A percentile compares a stretch with the other conserved stretches of the same genome.
phyloP scores from a whole-genome alignment of 805 yeast genomes.

The Ogataea wickerhamii region DNA sequence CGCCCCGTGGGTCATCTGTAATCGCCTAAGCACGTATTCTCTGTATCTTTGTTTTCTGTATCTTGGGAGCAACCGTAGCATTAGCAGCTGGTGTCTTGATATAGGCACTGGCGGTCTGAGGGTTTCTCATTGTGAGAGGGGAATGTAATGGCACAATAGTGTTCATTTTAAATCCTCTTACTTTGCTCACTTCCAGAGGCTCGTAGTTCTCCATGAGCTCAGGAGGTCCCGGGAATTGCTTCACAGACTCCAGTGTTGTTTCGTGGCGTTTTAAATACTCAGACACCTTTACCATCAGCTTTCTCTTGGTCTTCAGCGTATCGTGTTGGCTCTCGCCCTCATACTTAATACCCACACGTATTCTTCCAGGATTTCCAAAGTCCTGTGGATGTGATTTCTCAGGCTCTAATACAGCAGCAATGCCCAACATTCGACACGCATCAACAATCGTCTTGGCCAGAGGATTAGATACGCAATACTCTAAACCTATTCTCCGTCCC shows the following conservation, averaged over 20 bases:
- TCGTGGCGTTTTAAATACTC: constrained; percentile 62
- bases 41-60: constrained; percentile 57
- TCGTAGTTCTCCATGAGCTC: constrained; percentile 50
- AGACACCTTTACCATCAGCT: constrained; percentile 56
- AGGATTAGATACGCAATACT: constrained; percentile 80
- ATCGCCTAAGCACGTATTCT: constrained; percentile 43
- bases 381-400: constrained; percentile 94
- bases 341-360: constrained; percentile 62
- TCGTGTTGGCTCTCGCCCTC: constrained; percentile 41
- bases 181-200: constrained; percentile 64
- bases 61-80: constrained; percentile 31
- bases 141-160: constrained; percentile 86
- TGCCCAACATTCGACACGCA: constrained; percentile 43
- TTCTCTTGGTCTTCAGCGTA: constrained; percentile 54
- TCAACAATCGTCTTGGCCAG: constrained; percentile 78
- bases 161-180: constrained; percentile 85
- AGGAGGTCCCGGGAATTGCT: constrained; percentile 62
- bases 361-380: constrained; percentile 97
- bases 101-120: constrained; percentile 70
- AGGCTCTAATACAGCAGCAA: constrained; percentile 56
- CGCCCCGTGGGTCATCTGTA: not conserved
- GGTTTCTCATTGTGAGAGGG: constrained; percentile 75
- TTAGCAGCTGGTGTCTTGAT: constrained; percentile 45
- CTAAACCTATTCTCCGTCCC: constrained; percentile 75
- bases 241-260: constrained; percentile 61